A percentile compares a stretch with the other conserved stretches of the same genome.
Evolutionary conservation across 1,139 yeast species (phyloP).

Genomic region (Yamadazyma dushanensis): DNA sequence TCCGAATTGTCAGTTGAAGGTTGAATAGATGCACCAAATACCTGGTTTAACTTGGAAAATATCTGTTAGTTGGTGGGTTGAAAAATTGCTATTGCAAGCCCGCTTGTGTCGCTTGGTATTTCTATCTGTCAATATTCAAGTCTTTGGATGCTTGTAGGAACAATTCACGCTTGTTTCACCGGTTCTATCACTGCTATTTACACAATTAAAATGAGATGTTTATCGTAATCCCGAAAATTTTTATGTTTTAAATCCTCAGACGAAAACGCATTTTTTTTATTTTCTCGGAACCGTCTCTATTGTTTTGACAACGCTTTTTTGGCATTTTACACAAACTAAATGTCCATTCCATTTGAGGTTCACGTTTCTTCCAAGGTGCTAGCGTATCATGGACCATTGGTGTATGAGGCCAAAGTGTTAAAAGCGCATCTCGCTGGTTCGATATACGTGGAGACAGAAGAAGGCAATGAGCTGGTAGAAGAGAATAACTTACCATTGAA

Average conservation of each 20-base stretch:
- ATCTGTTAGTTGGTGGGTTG: too few species aligned
- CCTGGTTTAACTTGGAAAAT: too few species aligned
- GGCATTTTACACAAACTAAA: neutral
- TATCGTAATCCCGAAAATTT: conserved; percentile 2
- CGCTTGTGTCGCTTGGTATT: too few species aligned
- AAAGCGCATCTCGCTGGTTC: conserved; percentile 59
- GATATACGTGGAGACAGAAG: conserved; percentile 33
- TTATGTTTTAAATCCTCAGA: conserved; percentile 5
- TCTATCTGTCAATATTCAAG: too few species aligned
- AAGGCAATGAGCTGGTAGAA: conserved; percentile 35
- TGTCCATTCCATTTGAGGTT: neutral
- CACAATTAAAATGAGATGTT: neutral
- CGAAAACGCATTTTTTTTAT: conserved; percentile 5
- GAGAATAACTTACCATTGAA: conserved; percentile 34
- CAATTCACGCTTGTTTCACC: too few species aligned
- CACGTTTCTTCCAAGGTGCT: conserved; percentile 50
- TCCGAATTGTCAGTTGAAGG: too few species aligned
- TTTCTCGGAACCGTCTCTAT: conserved; percentile 3
- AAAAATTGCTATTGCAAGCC: too few species aligned
- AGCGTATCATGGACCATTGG: conserved; percentile 89
- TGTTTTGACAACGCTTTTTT: conserved; percentile 4
- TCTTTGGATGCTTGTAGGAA: too few species aligned
- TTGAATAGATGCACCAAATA: too few species aligned
- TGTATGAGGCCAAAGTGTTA: conserved; percentile 84
- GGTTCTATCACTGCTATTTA: too few species aligned